phyloP scores from a whole-genome alignment of 2,329 filamentous ascomycete species.

The Clarireedia homoeocarpa region DNA sequence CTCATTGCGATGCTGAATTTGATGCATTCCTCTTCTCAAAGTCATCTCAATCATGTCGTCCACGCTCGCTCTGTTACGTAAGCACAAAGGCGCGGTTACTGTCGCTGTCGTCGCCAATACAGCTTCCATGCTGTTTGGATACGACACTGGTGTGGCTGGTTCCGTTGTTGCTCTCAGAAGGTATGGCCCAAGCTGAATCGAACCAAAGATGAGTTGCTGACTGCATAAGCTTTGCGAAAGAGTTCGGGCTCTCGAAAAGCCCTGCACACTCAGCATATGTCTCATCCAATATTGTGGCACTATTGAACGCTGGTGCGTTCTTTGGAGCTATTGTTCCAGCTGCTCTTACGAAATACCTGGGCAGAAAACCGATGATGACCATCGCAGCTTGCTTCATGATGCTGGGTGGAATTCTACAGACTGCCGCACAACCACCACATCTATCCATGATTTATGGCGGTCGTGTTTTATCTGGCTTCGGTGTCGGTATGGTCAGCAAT shows the following conservation, averaged over 20 bases:
- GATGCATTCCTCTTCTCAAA: neutral
- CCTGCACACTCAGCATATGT: slow-evolving; percentile 10
- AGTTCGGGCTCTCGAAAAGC: slow-evolving; percentile 13
- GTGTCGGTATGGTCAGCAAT: slow-evolving; percentile 35
- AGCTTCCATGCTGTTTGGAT: slow-evolving; percentile 20
- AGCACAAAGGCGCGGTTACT: slow-evolving; percentile 14
- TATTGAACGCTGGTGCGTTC: slow-evolving; percentile 45
- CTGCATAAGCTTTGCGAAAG: neutral
- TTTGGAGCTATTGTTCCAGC: slow-evolving; percentile 43
- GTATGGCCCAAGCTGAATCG: neutral
- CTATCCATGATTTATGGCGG: slow-evolving; percentile 15
- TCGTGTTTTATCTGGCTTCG: slow-evolving; percentile 19
- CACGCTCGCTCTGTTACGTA: slow-evolving; percentile 6
- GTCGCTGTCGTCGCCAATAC: slow-evolving; percentile 17
- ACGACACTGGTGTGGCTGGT: slow-evolving; percentile 20
- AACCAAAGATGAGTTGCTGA: neutral
- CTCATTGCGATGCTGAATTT: too few species aligned
- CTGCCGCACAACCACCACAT: slow-evolving; percentile 11
- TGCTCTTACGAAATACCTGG: slow-evolving; percentile 38
- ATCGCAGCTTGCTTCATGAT: slow-evolving; percentile 36
- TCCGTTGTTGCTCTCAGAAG: slow-evolving; percentile 16
- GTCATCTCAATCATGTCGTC: neutral
- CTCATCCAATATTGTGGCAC: slow-evolving; percentile 36
- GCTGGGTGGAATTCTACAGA: slow-evolving; percentile 18
- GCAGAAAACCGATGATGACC: slow-evolving; percentile 38